These are phyloP conservation scores for Craspedostauros australis DNA, from an alignment of 108 stramenopile species.

Conservation along the genomic window DNA sequence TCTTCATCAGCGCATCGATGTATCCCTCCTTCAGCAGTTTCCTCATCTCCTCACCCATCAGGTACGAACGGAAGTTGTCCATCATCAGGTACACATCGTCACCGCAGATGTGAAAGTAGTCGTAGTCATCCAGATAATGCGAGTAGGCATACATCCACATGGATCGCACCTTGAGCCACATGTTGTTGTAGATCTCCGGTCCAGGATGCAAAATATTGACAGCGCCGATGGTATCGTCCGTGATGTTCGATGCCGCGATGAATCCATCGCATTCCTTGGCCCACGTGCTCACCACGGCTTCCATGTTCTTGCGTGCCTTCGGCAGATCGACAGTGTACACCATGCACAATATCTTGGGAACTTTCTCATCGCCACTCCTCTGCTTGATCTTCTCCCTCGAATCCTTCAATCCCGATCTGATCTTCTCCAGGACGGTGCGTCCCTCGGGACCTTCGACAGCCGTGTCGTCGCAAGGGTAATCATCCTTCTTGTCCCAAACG, in stretches of 20 bases:
- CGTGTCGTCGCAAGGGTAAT: too few species aligned
- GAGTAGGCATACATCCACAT: slow-evolving; percentile 69
- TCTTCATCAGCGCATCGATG: too few species aligned
- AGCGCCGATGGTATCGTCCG: slow-evolving; percentile 36
- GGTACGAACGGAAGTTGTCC: too few species aligned
- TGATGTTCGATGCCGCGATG: slow-evolving; percentile 55
- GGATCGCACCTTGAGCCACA: slow-evolving; percentile 86
- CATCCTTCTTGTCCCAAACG: too few species aligned
- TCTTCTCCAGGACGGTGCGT: neutral
- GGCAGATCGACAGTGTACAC: neutral
- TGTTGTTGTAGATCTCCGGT: slow-evolving; percentile 64
- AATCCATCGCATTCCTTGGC: slow-evolving; percentile 63
- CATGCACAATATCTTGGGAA: slow-evolving; percentile 9
- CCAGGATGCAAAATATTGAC: slow-evolving; percentile 66
- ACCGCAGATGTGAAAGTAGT: slow-evolving; percentile 69
- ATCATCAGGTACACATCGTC: slow-evolving; percentile 61
- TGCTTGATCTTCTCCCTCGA: neutral
- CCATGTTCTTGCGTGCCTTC: slow-evolving; percentile 3
- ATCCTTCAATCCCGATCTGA: neutral
- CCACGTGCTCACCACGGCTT: slow-evolving; percentile 37
- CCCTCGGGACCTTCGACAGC: slow-evolving; percentile 3
- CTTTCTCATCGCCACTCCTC: neutral
- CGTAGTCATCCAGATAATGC: slow-evolving; percentile 68
- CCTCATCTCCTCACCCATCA: too few species aligned
- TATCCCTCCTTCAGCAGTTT: too few species aligned